Percentiles rank a stretch among this genome's conserved stretches.
Evolutionary conservation across 441 rosid species (phyloP).

Genomic region (Rhodomyrtus psidioides): DNA sequence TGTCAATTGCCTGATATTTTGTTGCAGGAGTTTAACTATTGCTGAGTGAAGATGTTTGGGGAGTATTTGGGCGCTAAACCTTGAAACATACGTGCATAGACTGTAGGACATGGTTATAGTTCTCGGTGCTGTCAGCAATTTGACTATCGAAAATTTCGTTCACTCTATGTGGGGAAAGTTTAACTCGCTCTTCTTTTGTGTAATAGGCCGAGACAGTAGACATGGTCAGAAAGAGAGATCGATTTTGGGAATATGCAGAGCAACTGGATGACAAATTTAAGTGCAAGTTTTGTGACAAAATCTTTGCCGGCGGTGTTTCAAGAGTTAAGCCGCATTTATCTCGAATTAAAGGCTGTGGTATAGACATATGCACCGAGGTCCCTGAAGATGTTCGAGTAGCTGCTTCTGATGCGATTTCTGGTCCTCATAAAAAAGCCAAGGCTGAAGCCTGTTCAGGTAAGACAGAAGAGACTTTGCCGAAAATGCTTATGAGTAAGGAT

Average conservation of each 20-base stretch:
- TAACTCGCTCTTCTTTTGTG: not conserved
- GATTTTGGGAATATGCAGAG: not conserved
- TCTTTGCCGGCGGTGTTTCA: not conserved
- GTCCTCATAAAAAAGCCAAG: not conserved
- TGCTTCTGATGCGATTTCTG: not conserved
- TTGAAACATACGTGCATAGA: not conserved
- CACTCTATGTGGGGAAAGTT: not conserved
- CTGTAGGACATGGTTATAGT: not conserved
- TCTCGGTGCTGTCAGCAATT: not conserved
- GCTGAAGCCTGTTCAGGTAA: not conserved
- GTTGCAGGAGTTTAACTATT: not conserved
- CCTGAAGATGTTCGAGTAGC: not conserved
- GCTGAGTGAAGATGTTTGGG: not conserved
- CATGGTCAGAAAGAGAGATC: not conserved
- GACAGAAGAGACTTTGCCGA: fast-evolving
- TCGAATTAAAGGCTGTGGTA: not conserved
- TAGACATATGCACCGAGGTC: not conserved
- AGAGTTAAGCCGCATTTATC: not conserved
- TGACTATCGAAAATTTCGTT: not conserved
- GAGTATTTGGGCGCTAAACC: not conserved
- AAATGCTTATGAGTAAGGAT: too few relatives aligned
- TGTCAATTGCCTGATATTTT: too few relatives aligned
- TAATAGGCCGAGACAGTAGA: not conserved
- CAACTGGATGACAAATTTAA: not conserved
- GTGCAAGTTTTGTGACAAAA: not conserved